These are phyloP conservation scores for Proliferodiscus dingleyae DNA, from an alignment of 2,329 filamentous ascomycete genomes.

Conservation along the genomic window DNA sequence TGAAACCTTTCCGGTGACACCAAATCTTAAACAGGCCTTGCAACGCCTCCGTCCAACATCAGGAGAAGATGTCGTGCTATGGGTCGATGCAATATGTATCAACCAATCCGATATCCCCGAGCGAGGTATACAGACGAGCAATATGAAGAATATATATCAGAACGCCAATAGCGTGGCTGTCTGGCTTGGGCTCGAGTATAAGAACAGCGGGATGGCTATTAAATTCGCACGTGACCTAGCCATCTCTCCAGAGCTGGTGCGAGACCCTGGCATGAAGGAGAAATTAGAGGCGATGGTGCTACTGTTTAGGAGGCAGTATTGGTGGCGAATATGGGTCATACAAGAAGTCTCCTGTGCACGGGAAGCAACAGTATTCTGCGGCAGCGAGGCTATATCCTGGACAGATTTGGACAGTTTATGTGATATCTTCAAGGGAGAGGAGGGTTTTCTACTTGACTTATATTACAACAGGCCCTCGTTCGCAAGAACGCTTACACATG, in stretches of 20 bases:
- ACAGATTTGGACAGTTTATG: constrained; percentile 28
- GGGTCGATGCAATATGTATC: no score
- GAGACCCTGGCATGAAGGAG: constrained; percentile 7
- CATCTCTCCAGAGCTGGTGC: constrained; percentile 9
- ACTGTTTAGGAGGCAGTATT: constrained; percentile 37
- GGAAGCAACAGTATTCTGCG: constrained; percentile 35
- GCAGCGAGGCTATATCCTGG: constrained; percentile 34
- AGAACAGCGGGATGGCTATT: constrained; percentile 13
- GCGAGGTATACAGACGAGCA: constrained; percentile 18
- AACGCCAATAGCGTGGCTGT: constrained; percentile 20
- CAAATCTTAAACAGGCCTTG: constrained; percentile 21
- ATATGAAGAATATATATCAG: constrained; percentile 25
- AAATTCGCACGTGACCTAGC: constrained; percentile 17
- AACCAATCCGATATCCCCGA: constrained; percentile 22
- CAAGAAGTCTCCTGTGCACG: constrained; percentile 38
- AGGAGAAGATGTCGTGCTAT: constrained; percentile 14
- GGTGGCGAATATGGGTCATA: constrained; percentile 39
- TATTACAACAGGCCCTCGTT: constrained; percentile 19
- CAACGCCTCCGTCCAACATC: constrained; percentile 14
- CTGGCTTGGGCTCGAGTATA: constrained; percentile 19
- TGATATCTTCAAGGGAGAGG: constrained; percentile 16
- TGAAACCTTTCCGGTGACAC: constrained; percentile 11
- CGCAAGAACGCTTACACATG: constrained; percentile 17
- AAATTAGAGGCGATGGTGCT: constrained; percentile 30
- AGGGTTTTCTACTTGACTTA: constrained; percentile 10